These are phyloP conservation scores for Yarrowia sp. DNA, from an alignment of 805 yeast species.

Conservation along the genomic window DNA sequence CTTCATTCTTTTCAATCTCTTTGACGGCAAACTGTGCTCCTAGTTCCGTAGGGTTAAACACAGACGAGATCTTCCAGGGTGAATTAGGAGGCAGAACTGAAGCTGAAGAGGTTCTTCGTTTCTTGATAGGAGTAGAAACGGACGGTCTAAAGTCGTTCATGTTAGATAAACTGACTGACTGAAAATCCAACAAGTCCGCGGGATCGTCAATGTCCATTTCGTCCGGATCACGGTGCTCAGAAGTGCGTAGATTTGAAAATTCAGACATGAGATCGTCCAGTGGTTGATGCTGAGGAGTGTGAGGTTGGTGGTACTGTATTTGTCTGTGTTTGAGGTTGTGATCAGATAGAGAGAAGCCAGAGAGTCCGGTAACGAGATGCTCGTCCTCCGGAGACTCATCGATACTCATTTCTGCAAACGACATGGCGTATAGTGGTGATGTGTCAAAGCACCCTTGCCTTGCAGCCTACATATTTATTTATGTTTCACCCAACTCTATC, in stretches of 20 bases:
- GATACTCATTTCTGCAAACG: constrained; percentile 15
- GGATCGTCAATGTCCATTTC: constrained; percentile 23
- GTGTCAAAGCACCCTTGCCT: too few species aligned
- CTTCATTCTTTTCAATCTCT: constrained; percentile 8
- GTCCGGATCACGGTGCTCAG: neutral
- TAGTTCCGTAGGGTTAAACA: constrained; percentile 16
- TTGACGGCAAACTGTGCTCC: constrained; percentile 25
- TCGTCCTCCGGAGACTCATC: constrained; percentile 4
- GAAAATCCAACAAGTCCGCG: neutral
- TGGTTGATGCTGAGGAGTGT: neutral
- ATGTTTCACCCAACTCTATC: neutral
- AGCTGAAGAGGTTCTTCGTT: neutral
- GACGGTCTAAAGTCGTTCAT: neutral
- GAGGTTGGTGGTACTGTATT: neutral
- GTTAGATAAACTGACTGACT: neutral
- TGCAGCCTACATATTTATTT: neutral
- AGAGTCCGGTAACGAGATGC: neutral
- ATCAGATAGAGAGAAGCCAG: constrained; percentile 4
- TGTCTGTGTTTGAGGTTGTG: neutral
- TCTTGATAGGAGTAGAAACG: neutral
- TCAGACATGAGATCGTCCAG: constrained; percentile 10
- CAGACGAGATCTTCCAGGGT: constrained; percentile 9
- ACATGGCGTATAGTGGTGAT: neutral
- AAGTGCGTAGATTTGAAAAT: constrained; percentile 1
- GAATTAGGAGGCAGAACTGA: neutral